Conservation (phyloP, 257 asterid species). For the Verbascum thapsus region DNA sequence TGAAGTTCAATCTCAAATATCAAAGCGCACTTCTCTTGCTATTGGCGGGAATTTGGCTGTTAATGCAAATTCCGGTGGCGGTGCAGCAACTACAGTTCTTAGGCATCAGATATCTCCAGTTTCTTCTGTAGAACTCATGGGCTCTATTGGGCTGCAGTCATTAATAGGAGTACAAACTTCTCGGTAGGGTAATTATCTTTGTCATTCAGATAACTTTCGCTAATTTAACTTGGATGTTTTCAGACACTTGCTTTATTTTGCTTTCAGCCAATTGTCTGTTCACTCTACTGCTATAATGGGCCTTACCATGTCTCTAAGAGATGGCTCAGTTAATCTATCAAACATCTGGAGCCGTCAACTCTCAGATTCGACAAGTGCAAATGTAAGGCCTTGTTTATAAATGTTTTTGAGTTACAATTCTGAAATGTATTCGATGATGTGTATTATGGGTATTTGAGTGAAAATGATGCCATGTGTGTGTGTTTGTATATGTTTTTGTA, state of each 20-base stretch:
- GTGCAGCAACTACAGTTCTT: slow-evolving; percentile 73
- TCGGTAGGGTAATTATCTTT: slow-evolving; percentile 51
- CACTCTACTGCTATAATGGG: slow-evolving; percentile 86
- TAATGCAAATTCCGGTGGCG: slow-evolving; percentile 68
- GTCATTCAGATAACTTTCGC: slow-evolving; percentile 9
- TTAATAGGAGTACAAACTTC: slow-evolving; percentile 75
- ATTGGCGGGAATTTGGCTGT: slow-evolving; percentile 88
- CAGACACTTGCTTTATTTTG: slow-evolving; percentile 25
- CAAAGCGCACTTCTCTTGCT: slow-evolving; percentile 62
- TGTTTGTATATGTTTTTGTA: too few species aligned
- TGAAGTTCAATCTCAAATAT: slow-evolving; percentile 79
- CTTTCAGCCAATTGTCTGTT: slow-evolving; percentile 73
- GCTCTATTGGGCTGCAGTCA: slow-evolving; percentile 82
- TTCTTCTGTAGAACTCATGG: slow-evolving; percentile 75
- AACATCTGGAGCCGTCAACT: slow-evolving; percentile 90
- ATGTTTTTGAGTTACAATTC: too few species aligned
- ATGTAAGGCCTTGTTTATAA: too few species aligned
- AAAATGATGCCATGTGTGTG: too few species aligned
- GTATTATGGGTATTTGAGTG: too few species aligned
- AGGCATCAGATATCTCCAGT: slow-evolving; percentile 77
- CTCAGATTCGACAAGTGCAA: slow-evolving; percentile 72
- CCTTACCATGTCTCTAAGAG: slow-evolving; percentile 75
- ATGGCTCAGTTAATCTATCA: slow-evolving; percentile 90
- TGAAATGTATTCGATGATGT: too few species aligned
- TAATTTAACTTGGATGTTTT: slow-evolving; percentile 18